Evolutionary conservation across 1,139 yeast species (phyloP).

Genomic region (Candida sp.): DNA sequence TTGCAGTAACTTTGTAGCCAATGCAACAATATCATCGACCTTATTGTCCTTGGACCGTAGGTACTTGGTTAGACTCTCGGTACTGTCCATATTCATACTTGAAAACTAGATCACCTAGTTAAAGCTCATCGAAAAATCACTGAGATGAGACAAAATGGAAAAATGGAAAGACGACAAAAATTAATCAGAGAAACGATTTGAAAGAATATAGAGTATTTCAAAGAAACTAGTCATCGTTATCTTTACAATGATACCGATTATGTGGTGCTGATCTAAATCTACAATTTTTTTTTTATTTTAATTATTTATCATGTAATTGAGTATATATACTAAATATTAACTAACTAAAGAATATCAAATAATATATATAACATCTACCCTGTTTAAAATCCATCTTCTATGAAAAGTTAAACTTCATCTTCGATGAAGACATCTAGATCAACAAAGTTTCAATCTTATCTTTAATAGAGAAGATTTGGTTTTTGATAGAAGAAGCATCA

Average conservation of each 20-base stretch:
- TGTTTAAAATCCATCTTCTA: too few species aligned
- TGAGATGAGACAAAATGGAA: conserved; percentile 4
- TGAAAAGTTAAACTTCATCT: too few species aligned
- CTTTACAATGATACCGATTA: too few species aligned
- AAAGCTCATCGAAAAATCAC: background rate
- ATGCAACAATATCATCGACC: conserved; percentile 38
- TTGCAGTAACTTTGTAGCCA: conserved; percentile 38
- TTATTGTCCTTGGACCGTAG: conserved; percentile 55
- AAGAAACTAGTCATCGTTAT: too few species aligned
- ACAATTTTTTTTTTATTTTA: too few species aligned
- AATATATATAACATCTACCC: too few species aligned
- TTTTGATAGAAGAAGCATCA: conserved; percentile 97
- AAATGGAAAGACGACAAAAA: background rate
- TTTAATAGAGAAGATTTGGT: conserved; percentile 95
- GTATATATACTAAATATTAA: too few species aligned
- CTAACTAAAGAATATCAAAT: too few species aligned
- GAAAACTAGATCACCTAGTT: conserved; percentile 8
- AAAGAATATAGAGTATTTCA: too few species aligned
- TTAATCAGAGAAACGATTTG: too few species aligned
- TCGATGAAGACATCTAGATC: conserved; percentile 47
- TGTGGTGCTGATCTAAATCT: too few species aligned
- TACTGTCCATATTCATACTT: conserved; percentile 26
- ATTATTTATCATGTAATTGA: too few species aligned
- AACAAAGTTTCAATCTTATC: conserved; percentile 98
- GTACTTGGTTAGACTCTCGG: conserved; percentile 63